Evolutionary conservation across 2,329 filamentous ascomycete genomes (phyloP).

Genomic region (Aspergillus intermedius): DNA sequence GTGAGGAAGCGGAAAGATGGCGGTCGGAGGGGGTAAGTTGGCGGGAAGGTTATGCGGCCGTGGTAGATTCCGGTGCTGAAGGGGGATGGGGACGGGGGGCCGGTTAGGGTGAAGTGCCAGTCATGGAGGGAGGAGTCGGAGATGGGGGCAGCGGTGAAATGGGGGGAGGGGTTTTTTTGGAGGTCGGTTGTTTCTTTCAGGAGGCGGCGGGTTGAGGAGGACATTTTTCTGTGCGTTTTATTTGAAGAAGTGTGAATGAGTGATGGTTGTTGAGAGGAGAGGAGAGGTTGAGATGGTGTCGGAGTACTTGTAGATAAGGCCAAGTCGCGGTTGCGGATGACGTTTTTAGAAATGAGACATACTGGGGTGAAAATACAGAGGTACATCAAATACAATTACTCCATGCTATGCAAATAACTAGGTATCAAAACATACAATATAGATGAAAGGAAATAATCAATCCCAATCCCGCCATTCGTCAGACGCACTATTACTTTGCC

Average conservation of each 20-base stretch:
- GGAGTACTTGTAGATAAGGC: slow-evolving; percentile 1
- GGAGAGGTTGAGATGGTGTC: background rate
- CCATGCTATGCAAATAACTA: background rate
- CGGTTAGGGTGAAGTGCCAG: slow-evolving; percentile 97
- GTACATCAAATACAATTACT: background rate
- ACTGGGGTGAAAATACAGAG: too few species aligned
- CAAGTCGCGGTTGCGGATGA: slow-evolving; percentile 5
- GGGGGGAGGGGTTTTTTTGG: slow-evolving; percentile 67
- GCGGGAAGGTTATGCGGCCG: slow-evolving; percentile 84
- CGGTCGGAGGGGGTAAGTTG: slow-evolving; percentile 83
- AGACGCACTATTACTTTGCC: slow-evolving; percentile 6
- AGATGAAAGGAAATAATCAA: slow-evolving; percentile 3
- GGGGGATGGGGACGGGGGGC: slow-evolving; percentile 69
- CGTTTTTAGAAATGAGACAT: background rate
- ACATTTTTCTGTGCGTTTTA: slow-evolving; percentile 13
- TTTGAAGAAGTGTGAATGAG: background rate
- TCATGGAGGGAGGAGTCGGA: slow-evolving; percentile 89
- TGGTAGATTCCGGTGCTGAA: slow-evolving; percentile 86
- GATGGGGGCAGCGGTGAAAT: slow-evolving; percentile 73
- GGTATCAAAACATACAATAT: background rate
- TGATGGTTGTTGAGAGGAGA: background rate
- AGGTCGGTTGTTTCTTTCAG: slow-evolving; percentile 88
- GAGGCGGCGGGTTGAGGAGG: slow-evolving; percentile 31
- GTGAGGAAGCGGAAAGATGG: slow-evolving; percentile 95
- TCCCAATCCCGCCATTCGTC: slow-evolving; percentile 32